A percentile compares a stretch with the other conserved stretches of the same genome.
Evolutionary conservation across 1,139 yeast genomes (phyloP).

Genomic region (Pichia sp.): DNA sequence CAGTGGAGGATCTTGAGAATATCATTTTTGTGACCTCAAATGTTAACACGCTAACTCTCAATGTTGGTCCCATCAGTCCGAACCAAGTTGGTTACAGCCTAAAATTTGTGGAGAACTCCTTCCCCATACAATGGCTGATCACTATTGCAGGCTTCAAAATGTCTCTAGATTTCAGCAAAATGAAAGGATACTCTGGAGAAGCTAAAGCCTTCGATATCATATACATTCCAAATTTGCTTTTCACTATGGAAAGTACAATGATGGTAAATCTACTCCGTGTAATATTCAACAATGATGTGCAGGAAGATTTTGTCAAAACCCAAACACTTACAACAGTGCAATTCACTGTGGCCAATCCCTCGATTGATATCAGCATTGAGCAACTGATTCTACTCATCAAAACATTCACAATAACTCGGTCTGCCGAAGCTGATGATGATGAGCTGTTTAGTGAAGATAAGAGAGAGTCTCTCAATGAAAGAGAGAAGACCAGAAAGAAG

Average conservation of each 20-base stretch:
- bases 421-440: too few species aligned
- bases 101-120: constrained; percentile 42
- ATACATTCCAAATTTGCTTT: constrained; percentile 44
- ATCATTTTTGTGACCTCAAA: constrained; percentile 25
- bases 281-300: constrained; percentile 8
- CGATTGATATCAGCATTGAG: constrained; percentile 21
- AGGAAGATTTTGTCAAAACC: constrained; percentile 3
- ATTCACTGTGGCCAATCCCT: constrained; percentile 18
- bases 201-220: constrained; percentile 33
- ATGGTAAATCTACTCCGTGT: constrained; percentile 23
- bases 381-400: constrained; percentile 19
- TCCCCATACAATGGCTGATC: constrained; percentile 44
- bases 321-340: constrained; percentile 17
- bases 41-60: constrained; percentile 28
- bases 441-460: too few species aligned
- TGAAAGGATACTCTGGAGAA: constrained; percentile 13
- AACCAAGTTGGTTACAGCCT: constrained; percentile 56
- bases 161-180: constrained; percentile 30
- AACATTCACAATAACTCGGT: constrained; percentile 6
- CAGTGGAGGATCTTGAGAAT: constrained; percentile 20
- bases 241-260: constrained; percentile 50
- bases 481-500: background rate
- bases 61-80: constrained; percentile 29
- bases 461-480: too few species aligned
- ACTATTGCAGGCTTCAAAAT: constrained; percentile 36